phyloP scores from a whole-genome alignment of 345 rosid genomes.

The Hibiscus tridactylites region DNA sequence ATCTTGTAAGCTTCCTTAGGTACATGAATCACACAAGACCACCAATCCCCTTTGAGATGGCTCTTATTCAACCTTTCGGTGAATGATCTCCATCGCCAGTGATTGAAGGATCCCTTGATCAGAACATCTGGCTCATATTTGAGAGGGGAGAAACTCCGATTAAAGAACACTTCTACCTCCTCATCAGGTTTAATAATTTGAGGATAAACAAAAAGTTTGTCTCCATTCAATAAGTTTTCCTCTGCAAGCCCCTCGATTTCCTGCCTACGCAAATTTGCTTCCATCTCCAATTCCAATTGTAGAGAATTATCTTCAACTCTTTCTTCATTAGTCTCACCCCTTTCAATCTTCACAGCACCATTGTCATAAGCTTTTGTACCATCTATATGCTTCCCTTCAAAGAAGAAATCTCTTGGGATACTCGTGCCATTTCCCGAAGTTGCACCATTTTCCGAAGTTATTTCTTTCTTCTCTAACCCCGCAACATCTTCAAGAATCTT shows the following conservation, averaged over 20 bases:
- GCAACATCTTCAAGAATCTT: constrained; percentile 16
- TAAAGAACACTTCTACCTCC: constrained; percentile 70
- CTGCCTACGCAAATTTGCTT: constrained; percentile 37
- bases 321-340: constrained; percentile 9
- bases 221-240: constrained; percentile 36
- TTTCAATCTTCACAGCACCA: constrained; percentile 10
- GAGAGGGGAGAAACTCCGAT: constrained; percentile 53
- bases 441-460: constrained; percentile 8
- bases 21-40: constrained; percentile 70
- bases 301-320: constrained; percentile 23
- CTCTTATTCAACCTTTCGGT: constrained; percentile 56
- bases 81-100: constrained; percentile 88
- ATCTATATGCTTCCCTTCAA: constrained; percentile 12
- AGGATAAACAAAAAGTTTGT: constrained; percentile 67
- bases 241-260: constrained; percentile 58
- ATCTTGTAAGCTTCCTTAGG: constrained; percentile 87
- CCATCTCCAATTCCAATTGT: constrained; percentile 31
- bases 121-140: constrained; percentile 51
- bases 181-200: constrained; percentile 41
- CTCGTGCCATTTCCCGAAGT: not conserved
- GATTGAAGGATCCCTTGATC: constrained; percentile 87
- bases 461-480: constrained; percentile 8
- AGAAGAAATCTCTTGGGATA: constrained; percentile 10
- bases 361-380: constrained; percentile 4
- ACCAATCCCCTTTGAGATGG: constrained; percentile 68